Percentiles rank a stretch among this genome's conserved stretches.
These are phyloP conservation scores for Nicotiana sylvestris DNA, from an alignment of 257 asterid species.

Conservation along the genomic window DNA sequence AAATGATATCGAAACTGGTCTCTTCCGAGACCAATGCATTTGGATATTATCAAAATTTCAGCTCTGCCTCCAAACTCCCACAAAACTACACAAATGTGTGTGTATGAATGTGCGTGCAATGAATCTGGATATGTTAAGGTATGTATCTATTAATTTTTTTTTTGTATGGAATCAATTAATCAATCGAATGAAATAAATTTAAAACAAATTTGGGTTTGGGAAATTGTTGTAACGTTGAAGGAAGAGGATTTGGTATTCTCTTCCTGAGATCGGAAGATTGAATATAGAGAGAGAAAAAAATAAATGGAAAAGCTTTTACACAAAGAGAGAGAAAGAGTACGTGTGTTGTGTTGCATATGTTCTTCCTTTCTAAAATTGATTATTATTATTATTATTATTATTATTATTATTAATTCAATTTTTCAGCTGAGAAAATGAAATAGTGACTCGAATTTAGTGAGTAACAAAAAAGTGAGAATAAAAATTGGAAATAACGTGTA, in stretches of 20 bases:
- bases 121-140: neutral
- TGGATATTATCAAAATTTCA: conserved; percentile 15
- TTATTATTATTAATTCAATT: neutral
- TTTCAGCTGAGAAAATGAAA: neutral
- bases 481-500: neutral
- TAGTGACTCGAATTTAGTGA: neutral
- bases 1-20: conserved; percentile 15
- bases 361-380: neutral
- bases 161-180: neutral
- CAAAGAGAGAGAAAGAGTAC: neutral
- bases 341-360: neutral
- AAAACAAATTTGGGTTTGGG: neutral
- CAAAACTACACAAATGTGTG: neutral
- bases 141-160: neutral
- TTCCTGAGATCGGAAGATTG: conserved; percentile 38
- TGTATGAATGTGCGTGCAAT: neutral
- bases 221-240: neutral
- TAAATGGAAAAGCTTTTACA: neutral
- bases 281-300: conserved; percentile 27
- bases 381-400: neutral
- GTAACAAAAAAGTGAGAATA: neutral
- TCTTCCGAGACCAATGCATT: conserved; percentile 23
- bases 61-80: conserved; percentile 13
- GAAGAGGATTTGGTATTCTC: neutral
- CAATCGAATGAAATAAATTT: neutral